These are phyloP conservation scores for Sapria himalayana DNA, from an alignment of 345 rosid genomes.

Conservation along the genomic window DNA sequence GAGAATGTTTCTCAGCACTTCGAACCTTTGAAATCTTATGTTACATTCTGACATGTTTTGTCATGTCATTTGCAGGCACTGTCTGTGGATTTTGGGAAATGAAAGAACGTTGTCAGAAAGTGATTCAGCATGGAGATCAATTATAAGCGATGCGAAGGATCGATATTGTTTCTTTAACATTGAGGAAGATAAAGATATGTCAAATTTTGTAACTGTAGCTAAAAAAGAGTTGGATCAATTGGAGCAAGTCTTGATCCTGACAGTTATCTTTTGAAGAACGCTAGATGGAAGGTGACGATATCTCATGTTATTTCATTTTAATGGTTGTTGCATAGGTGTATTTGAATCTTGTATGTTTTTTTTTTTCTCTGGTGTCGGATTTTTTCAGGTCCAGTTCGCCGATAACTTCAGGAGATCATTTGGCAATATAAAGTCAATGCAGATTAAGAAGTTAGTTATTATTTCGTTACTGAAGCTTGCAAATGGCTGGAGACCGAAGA, in stretches of 20 bases:
- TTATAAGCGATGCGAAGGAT: constrained; percentile 19
- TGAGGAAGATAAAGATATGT: constrained; percentile 19
- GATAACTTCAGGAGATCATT: constrained; percentile 28
- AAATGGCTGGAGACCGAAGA: constrained; percentile 35
- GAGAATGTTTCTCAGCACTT: no score
- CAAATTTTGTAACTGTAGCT: constrained; percentile 13
- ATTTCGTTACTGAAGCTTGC: constrained; percentile 18
- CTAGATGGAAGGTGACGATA: constrained; percentile 45
- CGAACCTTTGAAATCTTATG: background rate
- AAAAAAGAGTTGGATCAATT: constrained; percentile 21
- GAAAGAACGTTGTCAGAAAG: constrained; percentile 16
- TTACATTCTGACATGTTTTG: background rate
- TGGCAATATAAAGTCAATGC: constrained; percentile 15
- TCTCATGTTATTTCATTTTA: no score
- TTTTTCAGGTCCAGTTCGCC: constrained; percentile 25
- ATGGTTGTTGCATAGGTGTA: no score
- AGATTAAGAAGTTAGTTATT: constrained; percentile 11
- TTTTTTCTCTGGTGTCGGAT: no score
- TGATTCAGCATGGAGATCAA: constrained; percentile 17
- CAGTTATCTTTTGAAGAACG: constrained; percentile 15
- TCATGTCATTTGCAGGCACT: constrained; percentile 12
- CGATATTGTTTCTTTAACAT: constrained; percentile 24
- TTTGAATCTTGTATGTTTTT: no score
- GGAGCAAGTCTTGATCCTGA: constrained; percentile 18
- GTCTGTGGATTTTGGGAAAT: constrained; percentile 38